Evolutionary conservation across 805 yeast species (phyloP), one percentile per base, ranked within the genome.

Genomic region (Huiozyma naganishii): DNA sequence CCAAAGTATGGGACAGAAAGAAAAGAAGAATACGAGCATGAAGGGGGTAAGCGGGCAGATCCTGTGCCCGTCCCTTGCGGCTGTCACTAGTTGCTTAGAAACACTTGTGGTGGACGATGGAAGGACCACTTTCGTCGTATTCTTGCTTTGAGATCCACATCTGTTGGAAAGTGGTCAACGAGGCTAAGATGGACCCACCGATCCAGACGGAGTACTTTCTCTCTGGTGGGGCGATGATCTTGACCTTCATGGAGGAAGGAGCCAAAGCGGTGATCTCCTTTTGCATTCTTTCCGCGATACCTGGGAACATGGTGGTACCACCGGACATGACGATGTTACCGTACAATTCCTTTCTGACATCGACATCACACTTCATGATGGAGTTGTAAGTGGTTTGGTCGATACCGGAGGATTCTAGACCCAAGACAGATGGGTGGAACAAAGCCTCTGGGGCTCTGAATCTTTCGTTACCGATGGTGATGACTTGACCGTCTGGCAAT

Each of bases 131-230:
- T 79, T 92, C 98, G 82, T 92, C 98, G 84, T 92, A 92, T 80
- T 92, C 98, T 79, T 92, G 97, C 82, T 92, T 92, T 68, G 97
- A 89, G 85, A 92, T 88, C 98, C 98, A 92, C 97, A 92, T 90
- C 77, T 92, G 97, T 80, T 92, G 97, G 97, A 92, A 92, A 71
- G 98, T 92, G 52, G 96, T 86, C 70, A 92, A 82, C 49, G 97
- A 88, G 57, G 98, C 96, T 73, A 92, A 82, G 67, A 92, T 92
- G 61, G 97, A 92, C 77, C 98, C 98, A 80, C 98, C 98, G 57
- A 92, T 92, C 98, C 98, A 92, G 76, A 89, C 96, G 64, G 95
- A 85, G 84, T 85, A 92, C 75, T 92, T 92, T 75, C 98, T 83
- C 76, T 92, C 98, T 58, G 97, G 97, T 59, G 97, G 96, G 69